A percentile compares a stretch with the other conserved stretches of the same genome.
phyloP scores from a whole-genome alignment of 805 yeast genomes.

The Isabelozyma pseudorhagii region DNA sequence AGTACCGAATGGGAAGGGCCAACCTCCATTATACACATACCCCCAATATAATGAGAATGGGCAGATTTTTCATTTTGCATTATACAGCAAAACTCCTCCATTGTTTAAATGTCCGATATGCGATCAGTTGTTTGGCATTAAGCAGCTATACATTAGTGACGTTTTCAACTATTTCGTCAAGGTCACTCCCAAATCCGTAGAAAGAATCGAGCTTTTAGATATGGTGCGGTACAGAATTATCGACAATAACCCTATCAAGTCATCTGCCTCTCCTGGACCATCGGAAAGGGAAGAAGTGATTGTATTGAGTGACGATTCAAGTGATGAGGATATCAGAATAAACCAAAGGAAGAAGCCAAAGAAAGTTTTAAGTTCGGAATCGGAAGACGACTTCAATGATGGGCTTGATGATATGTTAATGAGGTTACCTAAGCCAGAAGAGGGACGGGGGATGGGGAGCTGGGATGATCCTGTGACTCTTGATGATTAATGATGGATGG shows the following conservation, averaged over 20 bases:
- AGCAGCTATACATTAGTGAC: constrained; percentile 34
- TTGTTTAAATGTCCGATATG: constrained; percentile 40
- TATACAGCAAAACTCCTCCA: constrained; percentile 12
- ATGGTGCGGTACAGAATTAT: constrained; percentile 31
- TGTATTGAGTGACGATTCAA: constrained; percentile 28
- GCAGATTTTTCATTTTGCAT: not conserved
- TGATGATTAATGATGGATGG: constrained; percentile 10
- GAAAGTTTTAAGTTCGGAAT: not conserved
- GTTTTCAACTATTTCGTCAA: constrained; percentile 40
- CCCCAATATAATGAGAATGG: constrained; percentile 1
- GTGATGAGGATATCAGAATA: constrained; percentile 5
- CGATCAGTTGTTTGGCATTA: constrained; percentile 29
- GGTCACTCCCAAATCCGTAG: constrained; percentile 31
- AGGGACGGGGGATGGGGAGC: constrained; percentile 20
- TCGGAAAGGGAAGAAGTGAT: constrained; percentile 22
- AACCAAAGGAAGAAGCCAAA: not conserved
- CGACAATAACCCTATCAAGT: constrained; percentile 11
- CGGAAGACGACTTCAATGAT: constrained; percentile 22
- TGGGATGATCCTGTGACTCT: constrained; percentile 40
- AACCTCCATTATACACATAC: not conserved
- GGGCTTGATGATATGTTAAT: constrained; percentile 28
- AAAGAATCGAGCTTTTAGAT: constrained; percentile 33
- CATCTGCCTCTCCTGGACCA: constrained; percentile 2
- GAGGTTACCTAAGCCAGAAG: constrained; percentile 7
- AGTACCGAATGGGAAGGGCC: not conserved